Evolutionary conservation across 1,284 basidiomycete genomes (phyloP), one percentile per base, ranked within the genome.

Genomic region (Naganishia liquefaciens): DNA sequence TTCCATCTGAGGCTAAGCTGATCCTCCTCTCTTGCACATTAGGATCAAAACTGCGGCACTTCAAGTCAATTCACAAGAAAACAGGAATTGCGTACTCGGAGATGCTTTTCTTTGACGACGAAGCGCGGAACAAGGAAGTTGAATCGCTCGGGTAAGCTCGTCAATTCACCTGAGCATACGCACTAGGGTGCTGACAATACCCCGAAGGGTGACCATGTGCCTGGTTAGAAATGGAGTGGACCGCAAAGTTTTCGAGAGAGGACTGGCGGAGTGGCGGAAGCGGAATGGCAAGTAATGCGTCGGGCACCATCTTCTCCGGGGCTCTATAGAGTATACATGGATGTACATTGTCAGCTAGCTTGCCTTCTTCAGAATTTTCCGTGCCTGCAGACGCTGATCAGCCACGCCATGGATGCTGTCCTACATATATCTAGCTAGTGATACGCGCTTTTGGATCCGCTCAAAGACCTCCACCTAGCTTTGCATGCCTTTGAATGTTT

Each of bases 91-190:
- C 90, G 0, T 93, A 91, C 72, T 83, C 84, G 4, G 87, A 93
- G 70, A 93, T 93, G 91, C 89, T 93, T 3, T 92, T 92, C 77
- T 93, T 89, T 68, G 90, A 92, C 68, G 90, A 93, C 70, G 90
- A 93, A 74, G 75, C 74, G 62, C 82, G 90, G 37, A 92, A 93
- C 71, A 82, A 81, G 30, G 89, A 92, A 68, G 89, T 91, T 0
- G 87, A 90, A 73, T 81, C 79, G 39, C 78, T 91, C 6, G 88
- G 88, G 70, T 60, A 39, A 43, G 40, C 37, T 25, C 3, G 13
- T 33, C 46, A n/a, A n/a, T n/a, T n/a, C n/a, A n/a, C n/a, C n/a
- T n/a, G n/a, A n/a, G n/a, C n/a, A n/a, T n/a, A n/a, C n/a, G n/a
- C n/a, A n/a, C n/a, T n/a, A n/a, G n/a, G n/a, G n/a, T n/a, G n/a